Evolutionary conservation across 2,329 filamentous ascomycete genomes (phyloP), one percentile per base, ranked within the genome.

Genomic region (Teratosphaeria epicoccoides): DNA sequence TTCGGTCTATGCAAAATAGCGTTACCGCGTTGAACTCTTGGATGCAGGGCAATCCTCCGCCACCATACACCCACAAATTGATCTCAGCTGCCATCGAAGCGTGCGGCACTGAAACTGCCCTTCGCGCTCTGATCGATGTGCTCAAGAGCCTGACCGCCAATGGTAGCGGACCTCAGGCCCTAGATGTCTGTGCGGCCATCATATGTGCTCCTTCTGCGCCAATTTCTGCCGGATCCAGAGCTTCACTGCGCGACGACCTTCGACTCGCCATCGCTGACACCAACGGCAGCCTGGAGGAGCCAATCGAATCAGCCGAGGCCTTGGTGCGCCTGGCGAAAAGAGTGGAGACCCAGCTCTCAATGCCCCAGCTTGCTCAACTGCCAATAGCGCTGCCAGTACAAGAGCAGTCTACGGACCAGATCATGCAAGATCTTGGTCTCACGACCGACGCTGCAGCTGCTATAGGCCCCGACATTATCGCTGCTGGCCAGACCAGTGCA

Each of bases 1-100:
- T 73, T 0, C 73, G 75, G 1, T 74, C 78, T 0, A 63, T 90
- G 29, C 78, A 80, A 43, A 76, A 80, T 50, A 82, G 79, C 0
- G 71, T 88, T 1, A 78, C 82, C 50, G 74, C 73, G 1, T 76
- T 90, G 4, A 74, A 83, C 1, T 75, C 81, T 47, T 91, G 87
- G 87, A 70, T 53, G 17, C 66, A 66, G 2, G 71, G 77, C 20
- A 75, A 71, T 55, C 73, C 76, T 49, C 77, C 78, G 6, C 76
- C 85, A 0, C 75, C 77, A 10, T 91, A 90, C 65, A 87, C 84
- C 0, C 85, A 89, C 63, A 80, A 83, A 4, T 83, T 86, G 57
- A 71, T 88, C 2, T 75, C 87, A 7, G 75, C 77, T 0, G 80
- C 77, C 0, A 67, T 80, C 29, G 77, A 78, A 51, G 71, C 86